A percentile compares a stretch with the other conserved stretches of the same genome.
Conservation (phyloP, 2,329 filamentous ascomycete species). For the Plenodomus biglobosus region DNA sequence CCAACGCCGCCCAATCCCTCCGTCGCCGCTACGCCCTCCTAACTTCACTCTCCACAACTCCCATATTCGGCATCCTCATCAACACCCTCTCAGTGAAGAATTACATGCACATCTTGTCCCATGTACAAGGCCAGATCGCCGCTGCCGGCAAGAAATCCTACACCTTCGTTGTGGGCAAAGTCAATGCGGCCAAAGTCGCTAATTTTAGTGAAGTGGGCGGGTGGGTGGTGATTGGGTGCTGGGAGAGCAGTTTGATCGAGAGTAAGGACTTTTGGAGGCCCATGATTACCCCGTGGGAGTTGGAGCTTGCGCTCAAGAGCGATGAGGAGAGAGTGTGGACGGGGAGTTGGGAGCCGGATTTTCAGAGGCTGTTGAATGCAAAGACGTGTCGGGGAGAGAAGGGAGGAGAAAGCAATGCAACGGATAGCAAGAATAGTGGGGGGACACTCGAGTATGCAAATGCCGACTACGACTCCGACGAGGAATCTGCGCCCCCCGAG, state of each 20-base stretch:
- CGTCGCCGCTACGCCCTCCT: slow-evolving; percentile 87
- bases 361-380: slow-evolving; percentile 65
- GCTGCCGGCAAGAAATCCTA: slow-evolving; percentile 91
- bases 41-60: slow-evolving; percentile 74
- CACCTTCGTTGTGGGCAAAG: slow-evolving; percentile 92
- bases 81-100: slow-evolving; percentile 93
- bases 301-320: slow-evolving; percentile 72
- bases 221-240: slow-evolving; percentile 97
- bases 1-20: slow-evolving; percentile 61
- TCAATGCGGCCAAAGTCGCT: slow-evolving; percentile 92
- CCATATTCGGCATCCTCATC: slow-evolving; percentile 90
- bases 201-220: slow-evolving; percentile 95
- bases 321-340: slow-evolving; percentile 83
- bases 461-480: slow-evolving; percentile 28
- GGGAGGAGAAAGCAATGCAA: slow-evolving; percentile 60
- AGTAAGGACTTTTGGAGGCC: slow-evolving; percentile 86
- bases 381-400: slow-evolving; percentile 1
- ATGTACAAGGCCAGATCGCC: slow-evolving; percentile 71
- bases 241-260: slow-evolving; percentile 92
- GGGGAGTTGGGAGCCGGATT: slow-evolving; percentile 85
- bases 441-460: slow-evolving; percentile 7
- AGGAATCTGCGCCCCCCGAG: slow-evolving; percentile 71
- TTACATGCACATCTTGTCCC: slow-evolving; percentile 78
- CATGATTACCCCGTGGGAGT: slow-evolving; percentile 92
- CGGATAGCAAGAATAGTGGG: slow-evolving; percentile 40